phyloP scores from a whole-genome alignment of 148 eudicot genomes.

The Rhododendron simsii region DNA sequence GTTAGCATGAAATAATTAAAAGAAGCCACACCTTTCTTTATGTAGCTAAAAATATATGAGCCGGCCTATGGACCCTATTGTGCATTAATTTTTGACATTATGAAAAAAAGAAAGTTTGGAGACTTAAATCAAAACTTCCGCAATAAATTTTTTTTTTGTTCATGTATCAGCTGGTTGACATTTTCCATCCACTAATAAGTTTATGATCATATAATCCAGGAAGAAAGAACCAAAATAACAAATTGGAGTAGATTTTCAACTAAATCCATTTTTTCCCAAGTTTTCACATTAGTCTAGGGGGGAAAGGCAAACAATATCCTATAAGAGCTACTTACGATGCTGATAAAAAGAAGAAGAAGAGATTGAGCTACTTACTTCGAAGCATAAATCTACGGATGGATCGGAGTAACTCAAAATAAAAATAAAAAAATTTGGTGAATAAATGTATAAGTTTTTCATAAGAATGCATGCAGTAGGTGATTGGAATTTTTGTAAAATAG shows the following conservation, averaged over 20 bases:
- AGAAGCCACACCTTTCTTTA: background rate
- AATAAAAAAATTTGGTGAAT: too few species aligned
- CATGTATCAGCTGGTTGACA: background rate
- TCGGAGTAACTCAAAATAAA: too few species aligned
- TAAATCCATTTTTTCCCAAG: background rate
- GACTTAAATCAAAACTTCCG: background rate
- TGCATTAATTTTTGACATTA: background rate
- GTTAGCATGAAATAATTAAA: background rate
- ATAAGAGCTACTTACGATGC: too few species aligned
- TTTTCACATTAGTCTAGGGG: background rate
- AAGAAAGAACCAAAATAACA: background rate
- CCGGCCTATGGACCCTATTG: background rate
- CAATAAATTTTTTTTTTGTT: background rate
- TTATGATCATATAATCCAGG: background rate
- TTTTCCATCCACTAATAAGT: background rate
- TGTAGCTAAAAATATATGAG: background rate
- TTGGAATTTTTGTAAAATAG: too few species aligned
- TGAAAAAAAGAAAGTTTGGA: background rate
- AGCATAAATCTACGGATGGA: too few species aligned
- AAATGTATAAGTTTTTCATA: too few species aligned
- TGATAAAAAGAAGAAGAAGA: too few species aligned
- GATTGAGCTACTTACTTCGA: too few species aligned
- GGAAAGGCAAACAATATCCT: background rate
- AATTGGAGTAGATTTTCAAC: background rate
- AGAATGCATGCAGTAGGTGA: too few species aligned